Base-by-base conservation (phyloP, 2,329 filamentous ascomycete genomes). In the Arthrobotrys pseudoclavata region DNA sequence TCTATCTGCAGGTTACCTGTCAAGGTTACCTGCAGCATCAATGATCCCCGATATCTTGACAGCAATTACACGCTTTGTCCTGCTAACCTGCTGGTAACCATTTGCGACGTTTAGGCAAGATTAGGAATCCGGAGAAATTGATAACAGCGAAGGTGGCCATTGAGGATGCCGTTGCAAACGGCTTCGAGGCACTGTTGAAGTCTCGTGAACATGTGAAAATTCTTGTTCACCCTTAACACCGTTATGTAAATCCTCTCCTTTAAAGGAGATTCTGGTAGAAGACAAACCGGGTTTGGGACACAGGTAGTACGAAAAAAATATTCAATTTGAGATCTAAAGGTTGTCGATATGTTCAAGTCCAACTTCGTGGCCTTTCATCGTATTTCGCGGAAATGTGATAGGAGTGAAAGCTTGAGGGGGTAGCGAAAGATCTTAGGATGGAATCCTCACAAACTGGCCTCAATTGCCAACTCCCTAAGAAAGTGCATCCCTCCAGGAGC, bases 171-270 rank as follows among this genome's bases (percentile, higher is more conserved):
- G 52, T 76, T 15, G 45, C 69, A 18, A 62, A 76, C 6, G 72
- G 72, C 20, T 76, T 76, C 47, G 66, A 76, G 12, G 72, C 72
- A 20, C 22, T 76, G 42, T 13, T 70, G 48, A 62, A 67, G 34
- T 76, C 72, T 60, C 72, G 72, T 40, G 72, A 76, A 22, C 72
- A 76, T 76, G 72, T 76, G 66, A 76, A 76, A 47, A 76, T 76
- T 29, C 66, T 76, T n/a, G 60, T 76, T 15, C 72, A 70, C 48
- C 72, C 72, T 18, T 76, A 62, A 62, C 13, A 29, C 42, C 29
- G 48, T 47, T n/a, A 7, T 31, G 37, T 40, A 20, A 45, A 2
- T 48, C 15, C 22, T 12, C 10, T 48, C 48, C 34, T 15, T 40
- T 9, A 40, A 40, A 40, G 15, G n/a, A 12, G n/a, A 53, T 29